Evolutionary conservation across 2,329 filamentous ascomycete species (phyloP).

Genomic region (Talaromyces sp.): DNA sequence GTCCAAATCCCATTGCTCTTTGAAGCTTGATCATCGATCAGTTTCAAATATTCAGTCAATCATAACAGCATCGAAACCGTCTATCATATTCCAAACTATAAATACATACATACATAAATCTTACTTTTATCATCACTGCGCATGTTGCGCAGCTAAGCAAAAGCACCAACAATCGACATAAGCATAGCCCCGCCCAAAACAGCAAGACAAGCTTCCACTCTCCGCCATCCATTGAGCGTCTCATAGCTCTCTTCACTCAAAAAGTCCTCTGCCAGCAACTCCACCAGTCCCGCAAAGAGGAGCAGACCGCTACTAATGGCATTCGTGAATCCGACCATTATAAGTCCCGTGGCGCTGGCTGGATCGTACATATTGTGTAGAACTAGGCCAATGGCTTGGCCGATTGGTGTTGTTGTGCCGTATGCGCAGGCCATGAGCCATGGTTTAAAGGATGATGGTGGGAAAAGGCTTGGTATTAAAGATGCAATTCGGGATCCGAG

Average conservation of each 20-base stretch:
- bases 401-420: constrained; percentile 72
- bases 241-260: constrained; percentile 65
- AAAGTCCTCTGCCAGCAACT: constrained; percentile 83
- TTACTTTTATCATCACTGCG: neutral
- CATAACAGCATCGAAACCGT: neutral
- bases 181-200: constrained; percentile 60
- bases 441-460: constrained; percentile 69
- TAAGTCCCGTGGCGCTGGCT: constrained; percentile 68
- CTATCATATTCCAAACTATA: neutral
- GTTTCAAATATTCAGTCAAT: neutral
- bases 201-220: constrained; percentile 61
- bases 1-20: neutral
- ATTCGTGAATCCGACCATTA: constrained; percentile 86
- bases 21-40: neutral
- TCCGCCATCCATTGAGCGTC: constrained; percentile 56
- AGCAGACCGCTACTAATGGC: constrained; percentile 77
- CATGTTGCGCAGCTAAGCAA: constrained; percentile 46
- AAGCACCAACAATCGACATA: constrained; percentile 68
- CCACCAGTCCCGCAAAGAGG: constrained; percentile 78
- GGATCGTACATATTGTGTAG: constrained; percentile 80
- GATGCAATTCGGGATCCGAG: constrained; percentile 82
- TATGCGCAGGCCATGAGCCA: constrained; percentile 68
- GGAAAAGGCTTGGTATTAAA: constrained; percentile 65
- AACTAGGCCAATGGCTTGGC: constrained; percentile 76
- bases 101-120: neutral